These are phyloP conservation scores for Sparassis latifolia DNA, from an alignment of 1,284 basidiomycete species.

Conservation along the genomic window DNA sequence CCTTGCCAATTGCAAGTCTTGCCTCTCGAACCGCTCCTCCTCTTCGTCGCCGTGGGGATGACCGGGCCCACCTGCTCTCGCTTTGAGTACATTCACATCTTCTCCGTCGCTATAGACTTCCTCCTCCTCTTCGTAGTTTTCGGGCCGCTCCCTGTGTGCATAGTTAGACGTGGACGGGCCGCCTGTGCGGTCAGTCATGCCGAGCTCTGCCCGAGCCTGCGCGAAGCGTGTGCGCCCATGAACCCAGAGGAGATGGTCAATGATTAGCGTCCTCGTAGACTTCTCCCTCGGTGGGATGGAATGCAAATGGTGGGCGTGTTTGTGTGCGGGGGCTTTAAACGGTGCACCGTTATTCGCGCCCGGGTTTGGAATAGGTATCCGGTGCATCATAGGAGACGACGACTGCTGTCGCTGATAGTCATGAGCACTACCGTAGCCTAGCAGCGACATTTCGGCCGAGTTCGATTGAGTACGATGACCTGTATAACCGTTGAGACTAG, in stretches of 20 bases:
- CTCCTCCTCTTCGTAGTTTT: slow-evolving; percentile 68
- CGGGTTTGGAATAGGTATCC: slow-evolving; percentile 11
- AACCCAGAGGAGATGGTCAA: slow-evolving; percentile 79
- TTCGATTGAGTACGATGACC: neutral
- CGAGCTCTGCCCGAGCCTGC: slow-evolving; percentile 73
- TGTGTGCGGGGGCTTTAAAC: slow-evolving; percentile 59
- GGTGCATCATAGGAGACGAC: slow-evolving; percentile 23
- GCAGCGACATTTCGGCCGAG: slow-evolving; percentile 2
- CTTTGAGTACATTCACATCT: slow-evolving; percentile 43
- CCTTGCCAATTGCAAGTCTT: slow-evolving; percentile 57
- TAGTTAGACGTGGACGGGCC: slow-evolving; percentile 52
- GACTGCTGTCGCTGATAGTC: slow-evolving; percentile 22
- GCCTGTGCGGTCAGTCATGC: slow-evolving; percentile 73
- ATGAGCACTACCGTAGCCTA: slow-evolving; percentile 8
- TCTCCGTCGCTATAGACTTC: slow-evolving; percentile 62
- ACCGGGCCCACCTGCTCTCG: slow-evolving; percentile 44
- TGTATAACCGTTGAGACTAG: no score
- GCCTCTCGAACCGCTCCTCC: slow-evolving; percentile 44
- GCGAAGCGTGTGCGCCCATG: slow-evolving; percentile 75
- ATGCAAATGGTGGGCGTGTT: slow-evolving; percentile 67
- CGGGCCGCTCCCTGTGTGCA: slow-evolving; percentile 55
- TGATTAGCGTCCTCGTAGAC: slow-evolving; percentile 72
- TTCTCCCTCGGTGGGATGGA: slow-evolving; percentile 75
- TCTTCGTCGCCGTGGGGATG: slow-evolving; percentile 53
- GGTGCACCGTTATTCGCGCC: slow-evolving; percentile 14